Evolutionary conservation across 805 yeast genomes (phyloP).

Genomic region (Kodamaea kaohsiungensis): DNA sequence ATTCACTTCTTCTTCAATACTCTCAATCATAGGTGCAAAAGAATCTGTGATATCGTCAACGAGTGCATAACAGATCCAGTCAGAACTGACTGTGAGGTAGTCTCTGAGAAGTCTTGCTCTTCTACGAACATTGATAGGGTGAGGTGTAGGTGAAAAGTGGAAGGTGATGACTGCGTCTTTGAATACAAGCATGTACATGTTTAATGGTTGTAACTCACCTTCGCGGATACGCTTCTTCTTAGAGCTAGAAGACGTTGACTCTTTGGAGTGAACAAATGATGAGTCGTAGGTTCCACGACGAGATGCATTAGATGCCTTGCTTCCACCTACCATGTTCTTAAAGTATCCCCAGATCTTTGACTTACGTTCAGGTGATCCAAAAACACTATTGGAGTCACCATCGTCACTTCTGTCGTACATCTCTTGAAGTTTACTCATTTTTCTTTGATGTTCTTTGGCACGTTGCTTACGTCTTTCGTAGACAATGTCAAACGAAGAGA

Average conservation of each 20-base stretch:
- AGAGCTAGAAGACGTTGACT: constrained; percentile 23
- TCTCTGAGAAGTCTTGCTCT: constrained; percentile 86
- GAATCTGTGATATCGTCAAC: constrained; percentile 98
- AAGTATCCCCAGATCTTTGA: constrained; percentile 17
- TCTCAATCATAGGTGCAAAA: constrained; percentile 93
- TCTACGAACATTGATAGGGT: constrained; percentile 92
- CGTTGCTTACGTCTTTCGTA: constrained; percentile 63
- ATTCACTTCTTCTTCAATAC: constrained; percentile 92
- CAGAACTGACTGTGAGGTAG: constrained; percentile 85
- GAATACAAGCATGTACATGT: constrained; percentile 91
- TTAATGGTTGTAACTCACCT: constrained; percentile 79
- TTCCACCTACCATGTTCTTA: constrained; percentile 11
- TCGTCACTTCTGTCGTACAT: constrained; percentile 23
- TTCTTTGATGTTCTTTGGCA: constrained; percentile 47
- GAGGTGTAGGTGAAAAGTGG: constrained; percentile 94
- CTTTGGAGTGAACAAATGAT: constrained; percentile 13
- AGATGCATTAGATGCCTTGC: constrained; percentile 2
- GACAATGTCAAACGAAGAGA: constrained; percentile 62
- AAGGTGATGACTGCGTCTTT: constrained; percentile 88
- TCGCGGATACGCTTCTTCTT: constrained; percentile 36
- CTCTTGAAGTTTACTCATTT: constrained; percentile 38
- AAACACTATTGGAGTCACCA: constrained; percentile 18
- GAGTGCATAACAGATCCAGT: constrained; percentile 96
- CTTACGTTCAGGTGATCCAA: constrained; percentile 19
- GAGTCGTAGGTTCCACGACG: constrained; percentile 6